Evolutionary conservation across 768 basidiomycete species (phyloP), one percentile per base, ranked within the genome.

Genomic region (Boletus vermiculosoides): DNA sequence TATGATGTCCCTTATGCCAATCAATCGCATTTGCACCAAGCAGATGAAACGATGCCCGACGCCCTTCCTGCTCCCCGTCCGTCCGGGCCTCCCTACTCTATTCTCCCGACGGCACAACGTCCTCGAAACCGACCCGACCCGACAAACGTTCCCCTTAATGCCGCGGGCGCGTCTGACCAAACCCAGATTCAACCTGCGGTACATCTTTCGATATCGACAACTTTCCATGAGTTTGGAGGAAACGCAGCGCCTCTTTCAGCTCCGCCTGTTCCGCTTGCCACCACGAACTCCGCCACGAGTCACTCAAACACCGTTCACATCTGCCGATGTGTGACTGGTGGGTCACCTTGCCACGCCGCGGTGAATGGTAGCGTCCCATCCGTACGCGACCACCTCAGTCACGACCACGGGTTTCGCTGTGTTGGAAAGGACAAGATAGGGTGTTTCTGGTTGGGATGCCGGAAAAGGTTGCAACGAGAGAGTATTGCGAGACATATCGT

Each of bases 401-500:
- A 0, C 5, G 54, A 0, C 15, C 67, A 68, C n/a, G 18, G 1
- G 0, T 58, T 68, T 40, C 20, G 28, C 6, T n/a, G 44, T 2
- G 25, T 34, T 3, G 59, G 57, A 5, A 66, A 59, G 56, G 50
- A 56, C 11, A 0, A 0, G 2, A 34, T 49, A 0, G 6, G 0
- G 8, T 68, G 67, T 36, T 11, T 25, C 5, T 66, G 67, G 65
- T 11, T 2, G 0, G 58, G 53, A 3, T 69, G 67, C n/a, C 5
- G 22, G 1, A 22, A 30, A 2, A 0, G 1, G 1, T 9, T 68
- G 8, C 65, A 61, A 31, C 36, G 52, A 13, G 67, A 69, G 34
- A 69, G 36, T 13, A 23, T 68, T 3, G 54, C 65, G 0, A 55
- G 67, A 10, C 67, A 68, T 22, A 61, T 68, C 5, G 18, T 63